Evolutionary conservation across 345 rosid species (phyloP), one percentile per base, ranked within the genome.

Genomic region (Noccaea bulbosa): DNA sequence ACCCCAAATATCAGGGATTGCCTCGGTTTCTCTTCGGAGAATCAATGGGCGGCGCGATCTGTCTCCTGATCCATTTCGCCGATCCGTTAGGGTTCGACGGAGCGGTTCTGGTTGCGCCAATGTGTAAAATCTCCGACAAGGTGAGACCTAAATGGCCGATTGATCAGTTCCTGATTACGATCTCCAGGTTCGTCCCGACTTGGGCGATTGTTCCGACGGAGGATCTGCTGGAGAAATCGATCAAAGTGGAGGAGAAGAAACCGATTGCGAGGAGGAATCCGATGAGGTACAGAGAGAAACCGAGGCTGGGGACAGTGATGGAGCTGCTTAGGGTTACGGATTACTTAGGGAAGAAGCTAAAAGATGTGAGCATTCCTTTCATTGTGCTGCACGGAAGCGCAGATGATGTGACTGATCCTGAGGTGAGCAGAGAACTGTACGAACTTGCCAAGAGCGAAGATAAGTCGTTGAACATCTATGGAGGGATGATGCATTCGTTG

Each of bases 401-500:
- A 0, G 97, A 87, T 67, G 90, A 72, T 38, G 95, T 91, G 2
- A 91, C 97, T 4, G 96, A 89, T 81, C 91, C 96, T 11, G 79
- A 81, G 4, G 93, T 86, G 73, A 91, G 91, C 75, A 76, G 68
- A 69, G 87, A 71, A 4, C 48, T 87, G 83, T 83, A 83, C 49
- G 77, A 70, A 65, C 67, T 59, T 49, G 90, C 97, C 1, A 77
- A 35, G 55, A 88, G 91, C 39, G 40, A 56, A 17, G 95, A 87
- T 71, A 92, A 87, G 85, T 80, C 80, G 0, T 75, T 92, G 11
- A 85, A 81, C 84, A 85, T 92, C 9, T 89, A 83, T 7, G 80
- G 84, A 0, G 96, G 98, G 4, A 90, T 93, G 98, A 52, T 89
- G 88, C 97, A 93, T 78, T 93, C 98, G 2, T 66, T 93, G 84